Evolutionary conservation across 768 basidiomycete genomes (phyloP).

Genomic region (Suillus plorans): DNA sequence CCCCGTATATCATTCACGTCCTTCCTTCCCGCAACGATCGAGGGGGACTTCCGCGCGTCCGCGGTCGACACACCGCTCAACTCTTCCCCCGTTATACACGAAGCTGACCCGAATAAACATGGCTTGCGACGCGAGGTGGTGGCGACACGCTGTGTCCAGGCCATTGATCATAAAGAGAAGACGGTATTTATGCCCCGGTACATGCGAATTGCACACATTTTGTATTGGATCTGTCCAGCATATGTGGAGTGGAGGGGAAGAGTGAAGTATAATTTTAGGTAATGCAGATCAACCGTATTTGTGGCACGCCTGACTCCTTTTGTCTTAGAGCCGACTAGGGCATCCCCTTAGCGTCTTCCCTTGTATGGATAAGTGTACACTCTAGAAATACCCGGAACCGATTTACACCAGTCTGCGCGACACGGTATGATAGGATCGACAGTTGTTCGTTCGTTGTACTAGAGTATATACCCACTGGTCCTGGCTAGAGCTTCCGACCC

Average conservation of each 20-base stretch:
- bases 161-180: slow-evolving; percentile 58
- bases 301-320: background rate
- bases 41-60: slow-evolving; percentile 76
- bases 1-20: slow-evolving; percentile 62
- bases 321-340: slow-evolving; percentile 4
- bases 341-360: background rate
- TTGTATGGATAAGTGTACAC: background rate
- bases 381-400: background rate
- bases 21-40: slow-evolving; percentile 67
- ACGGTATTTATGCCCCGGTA: slow-evolving; percentile 55
- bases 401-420: background rate
- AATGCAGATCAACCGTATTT: background rate
- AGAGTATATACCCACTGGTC: background rate
- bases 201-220: slow-evolving; percentile 48
- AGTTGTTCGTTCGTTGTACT: background rate
- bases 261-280: slow-evolving; percentile 62
- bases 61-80: slow-evolving; percentile 60
- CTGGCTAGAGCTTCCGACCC: background rate
- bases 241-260: slow-evolving; percentile 58
- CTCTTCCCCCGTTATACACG: slow-evolving; percentile 28
- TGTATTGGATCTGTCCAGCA: slow-evolving; percentile 66
- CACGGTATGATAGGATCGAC: background rate
- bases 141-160: slow-evolving; percentile 56
- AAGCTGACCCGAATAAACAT: slow-evolving; percentile 52
- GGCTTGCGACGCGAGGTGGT: slow-evolving; percentile 63